Evolutionary conservation across 371 early-diverging fungal species (phyloP).

Genomic region (Dichotomocladium elegans): DNA sequence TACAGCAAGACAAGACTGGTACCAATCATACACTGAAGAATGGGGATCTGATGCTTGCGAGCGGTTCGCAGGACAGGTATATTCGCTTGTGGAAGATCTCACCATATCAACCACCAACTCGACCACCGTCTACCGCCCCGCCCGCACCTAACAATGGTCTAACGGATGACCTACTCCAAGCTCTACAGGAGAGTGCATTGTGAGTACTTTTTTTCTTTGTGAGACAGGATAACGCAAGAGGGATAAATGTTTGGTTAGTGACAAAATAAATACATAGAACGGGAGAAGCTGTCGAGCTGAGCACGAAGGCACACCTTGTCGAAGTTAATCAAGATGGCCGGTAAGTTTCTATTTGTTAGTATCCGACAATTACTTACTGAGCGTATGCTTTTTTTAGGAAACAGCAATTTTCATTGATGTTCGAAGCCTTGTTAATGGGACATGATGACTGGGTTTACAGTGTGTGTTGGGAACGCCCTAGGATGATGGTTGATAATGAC

Average conservation of each 20-base stretch:
- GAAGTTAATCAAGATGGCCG: slow-evolving; percentile 31
- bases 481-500: slow-evolving; percentile 5
- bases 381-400: slow-evolving; percentile 4
- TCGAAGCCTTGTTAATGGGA: slow-evolving; percentile 87
- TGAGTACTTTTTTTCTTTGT: slow-evolving; percentile 15
- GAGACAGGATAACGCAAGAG: not conserved
- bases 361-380: slow-evolving; percentile 4
- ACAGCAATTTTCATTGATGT: slow-evolving; percentile 65
- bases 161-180: slow-evolving; percentile 49
- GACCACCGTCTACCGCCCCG: not conserved
- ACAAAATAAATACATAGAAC: slow-evolving; percentile 20
- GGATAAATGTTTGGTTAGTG: too few species aligned
- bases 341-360: slow-evolving; percentile 1
- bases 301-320: slow-evolving; percentile 77
- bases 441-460: slow-evolving; percentile 96
- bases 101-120: slow-evolving; percentile 19
- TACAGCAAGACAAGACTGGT: slow-evolving; percentile 14
- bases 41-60: slow-evolving; percentile 84
- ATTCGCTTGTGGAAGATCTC: slow-evolving; percentile 89
- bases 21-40: slow-evolving; percentile 52
- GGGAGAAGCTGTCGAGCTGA: slow-evolving; percentile 57
- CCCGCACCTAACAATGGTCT: slow-evolving; percentile 16
- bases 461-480: slow-evolving; percentile 72
- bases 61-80: slow-evolving; percentile 89
- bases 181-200: slow-evolving; percentile 50